A percentile compares a stretch with the other conserved stretches of the same genome.
Conservation (phyloP, 352 stramenopile species). For the Blastocystis sp. region DNA sequence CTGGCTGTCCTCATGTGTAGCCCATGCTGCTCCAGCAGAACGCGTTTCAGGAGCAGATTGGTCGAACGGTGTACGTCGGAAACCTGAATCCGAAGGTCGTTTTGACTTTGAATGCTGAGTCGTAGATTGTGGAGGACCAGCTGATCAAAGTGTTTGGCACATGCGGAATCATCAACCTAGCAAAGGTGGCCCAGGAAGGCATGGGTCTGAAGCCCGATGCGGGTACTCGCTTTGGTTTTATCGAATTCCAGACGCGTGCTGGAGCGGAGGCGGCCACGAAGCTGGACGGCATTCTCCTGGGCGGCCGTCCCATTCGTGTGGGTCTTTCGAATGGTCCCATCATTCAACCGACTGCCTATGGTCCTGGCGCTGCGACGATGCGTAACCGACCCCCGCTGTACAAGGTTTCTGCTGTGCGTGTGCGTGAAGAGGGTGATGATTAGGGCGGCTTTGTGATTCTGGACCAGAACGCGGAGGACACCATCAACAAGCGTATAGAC, state of each 20-base stretch:
- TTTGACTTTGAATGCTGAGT: neutral
- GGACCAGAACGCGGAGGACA: constrained; percentile 35
- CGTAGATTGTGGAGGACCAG: constrained; percentile 58
- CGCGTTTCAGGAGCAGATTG: constrained; percentile 64
- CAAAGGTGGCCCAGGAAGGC: constrained; percentile 59
- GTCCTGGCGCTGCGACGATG: constrained; percentile 61
- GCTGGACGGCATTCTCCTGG: constrained; percentile 53
- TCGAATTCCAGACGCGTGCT: constrained; percentile 59
- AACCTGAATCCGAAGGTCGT: constrained; percentile 55
- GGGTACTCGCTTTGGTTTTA: constrained; percentile 69
- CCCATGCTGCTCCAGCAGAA: constrained; percentile 64
- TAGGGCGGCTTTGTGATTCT: constrained; percentile 67
- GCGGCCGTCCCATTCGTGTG: constrained; percentile 64
- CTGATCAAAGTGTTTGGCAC: constrained; percentile 61
- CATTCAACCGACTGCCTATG: constrained; percentile 68
- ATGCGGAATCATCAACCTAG: constrained; percentile 66
- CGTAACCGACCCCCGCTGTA: constrained; percentile 58
- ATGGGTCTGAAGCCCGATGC: constrained; percentile 68
- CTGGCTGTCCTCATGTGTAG: neutral
- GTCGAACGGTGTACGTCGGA: constrained; percentile 63
- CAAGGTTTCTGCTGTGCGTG: constrained; percentile 39
- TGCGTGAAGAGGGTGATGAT: neutral
- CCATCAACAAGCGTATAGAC: constrained; percentile 64
- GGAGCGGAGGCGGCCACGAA: constrained; percentile 30
- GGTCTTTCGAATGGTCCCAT: constrained; percentile 66